phyloP scores from a whole-genome alignment of 805 yeast genomes.

The Kazachstania martiniae region DNA sequence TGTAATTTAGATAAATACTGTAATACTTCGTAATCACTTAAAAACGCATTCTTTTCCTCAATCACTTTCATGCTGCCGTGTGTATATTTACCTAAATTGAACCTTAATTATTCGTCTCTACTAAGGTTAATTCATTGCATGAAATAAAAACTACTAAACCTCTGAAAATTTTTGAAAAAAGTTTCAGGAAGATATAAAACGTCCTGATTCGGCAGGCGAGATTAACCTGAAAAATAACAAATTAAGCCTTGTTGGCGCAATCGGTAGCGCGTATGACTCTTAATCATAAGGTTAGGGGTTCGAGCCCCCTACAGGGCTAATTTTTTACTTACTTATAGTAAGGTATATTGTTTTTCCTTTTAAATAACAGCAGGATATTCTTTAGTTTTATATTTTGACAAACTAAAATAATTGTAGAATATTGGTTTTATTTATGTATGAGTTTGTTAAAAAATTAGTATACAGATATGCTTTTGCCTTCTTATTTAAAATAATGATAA shows the following conservation, averaged over 20 bases:
- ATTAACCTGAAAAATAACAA: too few relatives aligned
- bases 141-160: too few relatives aligned
- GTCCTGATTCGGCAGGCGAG: too few relatives aligned
- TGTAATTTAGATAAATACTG: constrained; percentile 38
- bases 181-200: too few relatives aligned
- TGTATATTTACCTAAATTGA: too few relatives aligned
- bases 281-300: constrained; percentile 19
- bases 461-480: neutral
- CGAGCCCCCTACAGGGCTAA: constrained; percentile 22
- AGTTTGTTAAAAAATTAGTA: constrained; percentile 1
- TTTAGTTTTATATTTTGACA: neutral
- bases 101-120: too few relatives aligned
- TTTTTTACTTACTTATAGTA: constrained; percentile 1
- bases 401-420: neutral
- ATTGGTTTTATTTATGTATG: neutral
- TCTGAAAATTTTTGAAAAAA: too few relatives aligned
- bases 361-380: neutral
- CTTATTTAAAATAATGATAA: neutral
- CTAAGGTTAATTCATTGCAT: too few relatives aligned
- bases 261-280: constrained; percentile 17
- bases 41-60: constrained; percentile 39
- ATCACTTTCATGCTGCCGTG: constrained; percentile 31
- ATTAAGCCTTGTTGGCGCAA: constrained; percentile 18
- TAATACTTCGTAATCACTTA: constrained; percentile 47
- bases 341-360: too few relatives aligned